Percentiles rank a stretch among this genome's conserved stretches.
phyloP scores from a whole-genome alignment of 2,329 filamentous ascomycete species.

The Pseudocercospora vitis region DNA sequence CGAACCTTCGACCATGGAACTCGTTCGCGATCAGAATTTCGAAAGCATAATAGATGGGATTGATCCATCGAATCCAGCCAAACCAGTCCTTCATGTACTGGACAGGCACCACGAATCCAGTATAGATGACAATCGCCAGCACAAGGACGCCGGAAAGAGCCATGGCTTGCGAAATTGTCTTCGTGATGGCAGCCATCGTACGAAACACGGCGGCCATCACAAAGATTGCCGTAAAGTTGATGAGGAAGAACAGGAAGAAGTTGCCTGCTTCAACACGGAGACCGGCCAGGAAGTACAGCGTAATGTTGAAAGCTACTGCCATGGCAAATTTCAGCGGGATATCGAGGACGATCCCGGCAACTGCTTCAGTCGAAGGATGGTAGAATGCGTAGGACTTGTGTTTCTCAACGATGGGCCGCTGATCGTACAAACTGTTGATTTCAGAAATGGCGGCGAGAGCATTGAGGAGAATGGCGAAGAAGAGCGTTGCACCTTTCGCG shows the following conservation, averaged over 20 bases:
- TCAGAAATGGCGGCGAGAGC: constrained; percentile 60
- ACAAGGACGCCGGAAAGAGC: constrained; percentile 55
- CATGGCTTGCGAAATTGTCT: constrained; percentile 64
- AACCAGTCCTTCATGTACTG: constrained; percentile 58
- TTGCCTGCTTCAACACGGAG: constrained; percentile 41
- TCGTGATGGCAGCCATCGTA: constrained; percentile 59
- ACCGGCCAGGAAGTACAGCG: constrained; percentile 59
- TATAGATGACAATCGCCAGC: constrained; percentile 63
- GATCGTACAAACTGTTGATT: constrained; percentile 64
- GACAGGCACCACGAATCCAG: constrained; percentile 45
- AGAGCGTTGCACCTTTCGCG: constrained; percentile 57
- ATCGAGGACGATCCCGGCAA: constrained; percentile 56
- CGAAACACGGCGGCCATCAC: constrained; percentile 59
- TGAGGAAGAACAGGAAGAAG: constrained; percentile 67
- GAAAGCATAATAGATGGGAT: constrained; percentile 65
- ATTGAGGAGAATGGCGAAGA: constrained; percentile 62
- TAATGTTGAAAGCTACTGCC: constrained; percentile 54
- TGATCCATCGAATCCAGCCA: constrained; percentile 43
- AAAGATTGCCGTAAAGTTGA: constrained; percentile 60
- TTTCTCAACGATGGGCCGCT: constrained; percentile 51
- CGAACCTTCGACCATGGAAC: constrained; percentile 42
- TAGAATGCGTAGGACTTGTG: constrained; percentile 47
- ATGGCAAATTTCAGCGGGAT: constrained; percentile 59
- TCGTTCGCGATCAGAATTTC: constrained; percentile 61
- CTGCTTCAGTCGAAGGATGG: constrained; percentile 48